Evolutionary conservation across 73 alveolate genomes (phyloP).

Genomic region (Paramecium bursaria): DNA sequence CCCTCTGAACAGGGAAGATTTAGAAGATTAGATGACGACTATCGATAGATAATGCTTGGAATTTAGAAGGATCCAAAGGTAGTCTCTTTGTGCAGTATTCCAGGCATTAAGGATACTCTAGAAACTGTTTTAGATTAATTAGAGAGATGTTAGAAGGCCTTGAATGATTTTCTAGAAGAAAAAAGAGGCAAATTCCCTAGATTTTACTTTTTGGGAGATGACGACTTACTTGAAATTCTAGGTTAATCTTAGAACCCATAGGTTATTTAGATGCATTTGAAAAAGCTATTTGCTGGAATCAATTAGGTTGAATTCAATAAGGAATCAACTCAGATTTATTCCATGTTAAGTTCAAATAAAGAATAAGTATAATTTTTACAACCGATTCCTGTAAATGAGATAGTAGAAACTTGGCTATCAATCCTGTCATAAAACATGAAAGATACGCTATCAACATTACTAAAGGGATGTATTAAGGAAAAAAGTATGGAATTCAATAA

Average conservation of each 20-base stretch:
- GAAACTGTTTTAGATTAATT: conserved; percentile 95
- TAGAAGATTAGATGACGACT: conserved; percentile 98
- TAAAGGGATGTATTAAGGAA: conserved; percentile 76
- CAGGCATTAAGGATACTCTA: conserved; percentile 97
- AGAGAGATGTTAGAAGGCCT: conserved; percentile 99
- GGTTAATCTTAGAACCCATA: conserved; percentile 98
- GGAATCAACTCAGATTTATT: conserved; percentile 88
- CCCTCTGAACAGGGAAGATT: conserved; percentile 99
- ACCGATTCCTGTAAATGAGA: conserved; percentile 92
- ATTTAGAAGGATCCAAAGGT: conserved; percentile 93
- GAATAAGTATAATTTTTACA: conserved; percentile 88
- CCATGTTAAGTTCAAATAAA: conserved; percentile 94
- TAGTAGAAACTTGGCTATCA: conserved; percentile 98
- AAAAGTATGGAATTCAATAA: conserved; percentile 79
- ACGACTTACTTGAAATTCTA: conserved; percentile 98
- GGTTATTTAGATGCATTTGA: conserved; percentile 98
- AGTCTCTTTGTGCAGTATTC: conserved; percentile 86
- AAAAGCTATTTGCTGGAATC: conserved; percentile 99
- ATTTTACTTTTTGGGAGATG: conserved; percentile 99
- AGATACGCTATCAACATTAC: conserved; percentile 84
- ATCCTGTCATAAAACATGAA: conserved; percentile 97
- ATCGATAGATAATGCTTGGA: conserved; percentile 93
- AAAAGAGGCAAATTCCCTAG: conserved; percentile 99
- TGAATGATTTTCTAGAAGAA: conserved; percentile 98
- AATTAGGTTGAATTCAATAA: conserved; percentile 94